phyloP scores from a whole-genome alignment of 495 filamentous ascomycete genomes.

The Neohortaea acidophila region DNA sequence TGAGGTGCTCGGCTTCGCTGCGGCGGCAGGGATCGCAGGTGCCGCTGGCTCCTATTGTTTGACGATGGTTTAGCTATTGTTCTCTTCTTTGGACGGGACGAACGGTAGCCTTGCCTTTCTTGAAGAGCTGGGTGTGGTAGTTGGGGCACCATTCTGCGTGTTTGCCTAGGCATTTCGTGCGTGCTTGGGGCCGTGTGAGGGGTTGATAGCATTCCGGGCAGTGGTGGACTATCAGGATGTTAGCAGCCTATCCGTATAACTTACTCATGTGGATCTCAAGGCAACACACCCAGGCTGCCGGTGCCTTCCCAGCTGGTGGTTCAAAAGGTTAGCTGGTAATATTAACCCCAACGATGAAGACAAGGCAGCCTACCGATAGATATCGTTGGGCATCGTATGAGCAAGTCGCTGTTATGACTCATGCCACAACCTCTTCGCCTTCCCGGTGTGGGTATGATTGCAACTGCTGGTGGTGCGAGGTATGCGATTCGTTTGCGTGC shows the following conservation, averaged over 20 bases:
- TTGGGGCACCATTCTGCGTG: constrained; percentile 21
- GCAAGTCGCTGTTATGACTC: neutral
- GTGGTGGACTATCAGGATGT: constrained; percentile 19
- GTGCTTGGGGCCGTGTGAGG: constrained; percentile 12
- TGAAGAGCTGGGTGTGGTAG: constrained; percentile 21
- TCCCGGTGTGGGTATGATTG: too few relatives aligned
- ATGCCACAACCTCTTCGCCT: neutral
- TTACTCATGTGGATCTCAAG: too few relatives aligned
- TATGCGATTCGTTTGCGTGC: too few relatives aligned
- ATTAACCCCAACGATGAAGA: too few relatives aligned
- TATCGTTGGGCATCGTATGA: constrained; percentile 10
- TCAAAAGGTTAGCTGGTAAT: too few relatives aligned
- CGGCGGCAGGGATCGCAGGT: constrained; percentile 15
- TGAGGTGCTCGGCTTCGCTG: constrained; percentile 13
- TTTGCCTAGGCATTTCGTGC: constrained; percentile 13
- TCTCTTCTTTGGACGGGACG: neutral
- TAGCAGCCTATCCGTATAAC: too few relatives aligned
- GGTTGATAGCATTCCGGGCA: constrained; percentile 20
- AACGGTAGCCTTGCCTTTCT: constrained; percentile 11
- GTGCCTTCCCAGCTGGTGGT: constrained; percentile 21
- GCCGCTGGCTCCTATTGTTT: constrained; percentile 7
- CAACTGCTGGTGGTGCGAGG: neutral
- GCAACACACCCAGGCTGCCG: constrained; percentile 9
- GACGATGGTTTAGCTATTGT: neutral
- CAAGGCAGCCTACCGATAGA: too few relatives aligned